Conservation (phyloP, 2,329 filamentous ascomycete species). For the Fusarium ambrosium region DNA sequence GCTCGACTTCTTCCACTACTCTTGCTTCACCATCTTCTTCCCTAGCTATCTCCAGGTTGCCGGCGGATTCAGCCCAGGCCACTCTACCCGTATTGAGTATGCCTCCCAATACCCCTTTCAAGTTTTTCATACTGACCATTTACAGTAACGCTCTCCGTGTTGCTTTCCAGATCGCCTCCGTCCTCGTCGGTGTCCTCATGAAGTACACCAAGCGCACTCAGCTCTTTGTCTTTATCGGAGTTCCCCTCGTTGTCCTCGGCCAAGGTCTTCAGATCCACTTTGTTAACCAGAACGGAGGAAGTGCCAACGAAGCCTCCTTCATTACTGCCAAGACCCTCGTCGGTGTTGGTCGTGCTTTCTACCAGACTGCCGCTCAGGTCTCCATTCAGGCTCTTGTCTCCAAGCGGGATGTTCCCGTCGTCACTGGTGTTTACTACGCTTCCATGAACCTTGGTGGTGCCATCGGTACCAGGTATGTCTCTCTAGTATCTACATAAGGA, state of each 20-base stretch:
- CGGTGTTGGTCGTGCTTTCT: slow-evolving; percentile 53
- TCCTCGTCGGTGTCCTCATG: slow-evolving; percentile 53
- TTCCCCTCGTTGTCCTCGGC: slow-evolving; percentile 52
- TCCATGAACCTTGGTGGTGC: slow-evolving; percentile 51
- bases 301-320: slow-evolving; percentile 52
- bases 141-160: slow-evolving; percentile 49
- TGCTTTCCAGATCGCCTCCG: slow-evolving; percentile 54
- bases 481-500: accelerated
- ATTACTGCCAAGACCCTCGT: slow-evolving; percentile 52
- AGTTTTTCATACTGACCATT: background rate
- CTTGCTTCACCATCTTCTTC: slow-evolving; percentile 56
- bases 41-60: slow-evolving; percentile 57
- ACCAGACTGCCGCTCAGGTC: slow-evolving; percentile 42
- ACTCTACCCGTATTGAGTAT: slow-evolving; percentile 55
- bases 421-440: slow-evolving; percentile 53
- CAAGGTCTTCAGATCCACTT: slow-evolving; percentile 51
- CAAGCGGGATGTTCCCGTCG: slow-evolving; percentile 53
- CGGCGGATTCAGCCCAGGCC: slow-evolving; percentile 51
- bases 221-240: slow-evolving; percentile 46
- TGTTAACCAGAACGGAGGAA: slow-evolving; percentile 42
- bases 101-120: accelerated
- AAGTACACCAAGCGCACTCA: slow-evolving; percentile 54
- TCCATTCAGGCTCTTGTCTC: slow-evolving; percentile 52
- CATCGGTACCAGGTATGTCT: slow-evolving; percentile 48
- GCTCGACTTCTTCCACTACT: slow-evolving; percentile 56